These are phyloP conservation scores for Phytophthora tentaculata DNA, from an alignment of 352 stramenopile genomes.

Conservation along the genomic window DNA sequence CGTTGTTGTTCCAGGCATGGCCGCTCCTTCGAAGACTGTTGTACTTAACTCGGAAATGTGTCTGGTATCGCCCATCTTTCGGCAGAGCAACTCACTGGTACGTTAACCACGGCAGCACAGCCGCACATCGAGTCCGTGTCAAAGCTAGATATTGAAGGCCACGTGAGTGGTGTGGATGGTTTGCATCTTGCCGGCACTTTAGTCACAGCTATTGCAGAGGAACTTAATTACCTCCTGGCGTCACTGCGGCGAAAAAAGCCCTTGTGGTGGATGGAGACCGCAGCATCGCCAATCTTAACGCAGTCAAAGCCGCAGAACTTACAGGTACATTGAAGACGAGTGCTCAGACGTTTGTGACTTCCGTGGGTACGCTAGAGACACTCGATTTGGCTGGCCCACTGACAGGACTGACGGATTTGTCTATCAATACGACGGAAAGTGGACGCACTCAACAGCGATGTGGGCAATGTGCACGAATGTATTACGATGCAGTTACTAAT, in stretches of 20 bases:
- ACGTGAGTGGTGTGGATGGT: constrained; percentile 4
- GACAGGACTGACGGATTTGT: not conserved
- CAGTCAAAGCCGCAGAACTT: not conserved
- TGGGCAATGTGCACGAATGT: not conserved
- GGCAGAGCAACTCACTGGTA: constrained; percentile 6
- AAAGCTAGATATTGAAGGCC: constrained; percentile 4
- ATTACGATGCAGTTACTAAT: constrained; percentile 1
- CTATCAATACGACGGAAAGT: constrained; percentile 1
- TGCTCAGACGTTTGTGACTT: not conserved
- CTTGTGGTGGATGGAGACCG: not conserved
- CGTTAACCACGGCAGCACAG: constrained; percentile 1
- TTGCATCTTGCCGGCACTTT: constrained; percentile 2
- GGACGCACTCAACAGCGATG: not conserved
- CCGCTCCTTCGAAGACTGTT: not conserved
- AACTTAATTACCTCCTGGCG: constrained; percentile 2
- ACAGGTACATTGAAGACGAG: not conserved
- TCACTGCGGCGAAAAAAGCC: constrained; percentile 2
- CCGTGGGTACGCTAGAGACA: not conserved
- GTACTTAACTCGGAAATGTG: constrained; percentile 5
- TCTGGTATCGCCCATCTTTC: constrained; percentile 4
- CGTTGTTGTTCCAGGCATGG: not conserved
- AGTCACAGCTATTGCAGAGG: constrained; percentile 2
- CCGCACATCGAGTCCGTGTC: constrained; percentile 2
- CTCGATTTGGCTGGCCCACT: not conserved
- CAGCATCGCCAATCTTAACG: constrained; percentile 1